Evolutionary conservation across 345 rosid species (phyloP).

Genomic region (Pugionium cornutum): DNA sequence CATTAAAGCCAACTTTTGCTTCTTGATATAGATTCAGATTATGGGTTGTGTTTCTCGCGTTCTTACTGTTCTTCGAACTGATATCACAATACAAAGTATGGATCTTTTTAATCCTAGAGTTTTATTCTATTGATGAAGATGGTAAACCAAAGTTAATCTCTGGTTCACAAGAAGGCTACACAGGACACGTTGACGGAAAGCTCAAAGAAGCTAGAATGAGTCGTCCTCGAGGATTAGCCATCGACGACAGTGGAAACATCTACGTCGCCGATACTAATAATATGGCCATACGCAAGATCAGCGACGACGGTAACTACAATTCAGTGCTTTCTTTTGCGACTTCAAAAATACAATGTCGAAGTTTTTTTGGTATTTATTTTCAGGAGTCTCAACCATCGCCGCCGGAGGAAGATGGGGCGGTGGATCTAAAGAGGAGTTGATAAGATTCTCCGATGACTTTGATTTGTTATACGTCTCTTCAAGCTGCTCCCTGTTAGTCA

Average conservation of each 20-base stretch:
- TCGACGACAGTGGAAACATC: slow-evolving; percentile 88
- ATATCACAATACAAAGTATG: not conserved
- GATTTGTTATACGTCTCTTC: slow-evolving; percentile 72
- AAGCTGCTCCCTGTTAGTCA: slow-evolving; percentile 79
- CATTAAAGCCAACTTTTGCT: slow-evolving; percentile 16
- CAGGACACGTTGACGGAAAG: slow-evolving; percentile 90
- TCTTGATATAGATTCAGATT: slow-evolving; percentile 26
- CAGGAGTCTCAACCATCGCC: slow-evolving; percentile 91
- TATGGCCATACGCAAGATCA: slow-evolving; percentile 93
- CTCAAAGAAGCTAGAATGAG: slow-evolving; percentile 77
- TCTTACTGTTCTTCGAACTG: not conserved
- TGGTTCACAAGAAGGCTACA: slow-evolving; percentile 84
- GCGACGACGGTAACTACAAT: slow-evolving; percentile 63
- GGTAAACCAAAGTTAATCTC: slow-evolving; percentile 82
- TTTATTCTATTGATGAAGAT: slow-evolving; percentile 60
- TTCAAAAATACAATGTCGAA: not conserved
- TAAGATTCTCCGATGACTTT: slow-evolving; percentile 84
- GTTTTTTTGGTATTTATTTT: slow-evolving; percentile 19
- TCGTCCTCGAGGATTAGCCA: slow-evolving; percentile 82
- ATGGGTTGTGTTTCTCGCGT: not conserved
- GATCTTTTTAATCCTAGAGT: not conserved
- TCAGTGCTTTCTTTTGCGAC: not conserved
- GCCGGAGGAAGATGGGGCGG: slow-evolving; percentile 88
- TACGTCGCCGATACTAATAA: slow-evolving; percentile 91
- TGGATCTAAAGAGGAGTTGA: slow-evolving; percentile 51